These are phyloP conservation scores for Amylocystis lapponica DNA, from an alignment of 768 basidiomycete species.

Conservation along the genomic window DNA sequence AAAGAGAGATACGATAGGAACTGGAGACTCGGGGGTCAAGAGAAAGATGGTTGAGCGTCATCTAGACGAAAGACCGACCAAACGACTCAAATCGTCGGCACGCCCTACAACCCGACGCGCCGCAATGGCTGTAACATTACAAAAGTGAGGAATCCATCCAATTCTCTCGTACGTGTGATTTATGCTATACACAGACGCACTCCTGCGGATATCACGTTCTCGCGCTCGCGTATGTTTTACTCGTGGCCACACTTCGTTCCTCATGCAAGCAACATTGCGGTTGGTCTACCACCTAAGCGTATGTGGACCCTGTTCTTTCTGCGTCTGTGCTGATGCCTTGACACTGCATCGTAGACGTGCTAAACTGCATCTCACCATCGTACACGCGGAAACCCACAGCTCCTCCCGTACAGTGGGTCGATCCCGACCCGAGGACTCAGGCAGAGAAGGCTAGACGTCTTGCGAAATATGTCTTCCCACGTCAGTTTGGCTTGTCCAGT, in stretches of 20 bases:
- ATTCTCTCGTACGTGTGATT: neutral
- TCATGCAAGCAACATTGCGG: slow-evolving; percentile 41
- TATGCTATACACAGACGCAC: slow-evolving; percentile 27
- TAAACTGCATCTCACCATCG: slow-evolving; percentile 51
- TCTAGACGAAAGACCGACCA: slow-evolving; percentile 17
- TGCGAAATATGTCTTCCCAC: slow-evolving; percentile 81
- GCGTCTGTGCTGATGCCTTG: neutral
- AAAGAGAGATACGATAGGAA: neutral
- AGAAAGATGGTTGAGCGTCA: neutral
- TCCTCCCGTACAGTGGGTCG: slow-evolving; percentile 27
- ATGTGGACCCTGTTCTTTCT: slow-evolving; percentile 14
- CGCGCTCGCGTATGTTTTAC: slow-evolving; percentile 63
- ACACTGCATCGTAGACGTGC: slow-evolving; percentile 42
- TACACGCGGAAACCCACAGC: slow-evolving; percentile 29
- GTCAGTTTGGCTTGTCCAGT: slow-evolving; percentile 63
- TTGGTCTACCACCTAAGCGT: slow-evolving; percentile 72
- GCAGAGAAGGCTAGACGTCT: slow-evolving; percentile 53
- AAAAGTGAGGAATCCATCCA: neutral
- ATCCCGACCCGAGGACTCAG: slow-evolving; percentile 43
- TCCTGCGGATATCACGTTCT: slow-evolving; percentile 46
- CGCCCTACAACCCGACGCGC: neutral
- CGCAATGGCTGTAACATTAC: neutral
- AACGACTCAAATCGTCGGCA: slow-evolving; percentile 18
- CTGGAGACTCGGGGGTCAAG: slow-evolving; percentile 3
- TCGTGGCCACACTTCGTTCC: slow-evolving; percentile 50